Conservation (phyloP, 2,329 filamentous ascomycete genomes). For the Coniochaeta ligniaria region DNA sequence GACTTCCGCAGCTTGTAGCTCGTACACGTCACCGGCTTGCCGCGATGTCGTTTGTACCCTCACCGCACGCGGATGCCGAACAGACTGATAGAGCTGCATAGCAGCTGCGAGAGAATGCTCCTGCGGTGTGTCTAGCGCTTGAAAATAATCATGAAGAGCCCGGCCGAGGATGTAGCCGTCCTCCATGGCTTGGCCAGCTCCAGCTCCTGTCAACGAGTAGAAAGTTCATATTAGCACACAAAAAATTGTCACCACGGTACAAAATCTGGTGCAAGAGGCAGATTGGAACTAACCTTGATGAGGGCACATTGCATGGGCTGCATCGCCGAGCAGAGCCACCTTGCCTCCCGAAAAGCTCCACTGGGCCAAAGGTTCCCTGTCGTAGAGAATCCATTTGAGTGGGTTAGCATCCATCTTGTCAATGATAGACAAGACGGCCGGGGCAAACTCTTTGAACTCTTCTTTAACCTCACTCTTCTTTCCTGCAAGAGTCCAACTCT, state of each 20-base stretch:
- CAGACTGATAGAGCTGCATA: slow-evolving; percentile 23
- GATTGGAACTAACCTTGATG: slow-evolving; percentile 21
- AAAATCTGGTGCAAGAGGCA: too few relatives aligned
- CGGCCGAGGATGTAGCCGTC: slow-evolving; percentile 23
- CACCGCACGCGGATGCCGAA: slow-evolving; percentile 24
- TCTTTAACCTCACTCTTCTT: slow-evolving; percentile 10
- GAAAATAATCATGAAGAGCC: slow-evolving; percentile 16
- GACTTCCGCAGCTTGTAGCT: slow-evolving; percentile 26
- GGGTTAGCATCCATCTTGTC: slow-evolving; percentile 7
- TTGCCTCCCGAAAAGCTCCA: slow-evolving; percentile 19
- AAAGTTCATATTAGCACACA: neutral
- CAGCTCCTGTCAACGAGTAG: slow-evolving; percentile 18
- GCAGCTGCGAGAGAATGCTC: slow-evolving; percentile 7
- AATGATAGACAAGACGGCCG: slow-evolving; percentile 9
- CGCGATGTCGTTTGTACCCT: slow-evolving; percentile 21
- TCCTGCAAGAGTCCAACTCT: slow-evolving; percentile 25
- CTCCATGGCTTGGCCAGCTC: slow-evolving; percentile 35
- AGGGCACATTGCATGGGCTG: slow-evolving; percentile 40
- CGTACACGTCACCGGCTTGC: slow-evolving; percentile 23
- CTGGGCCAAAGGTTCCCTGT: slow-evolving; percentile 14
- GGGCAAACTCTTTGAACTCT: slow-evolving; percentile 11
- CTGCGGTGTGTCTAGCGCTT: slow-evolving; percentile 7
- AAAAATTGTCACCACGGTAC: too few relatives aligned
- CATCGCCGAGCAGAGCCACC: slow-evolving; percentile 36
- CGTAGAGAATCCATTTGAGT: slow-evolving; percentile 19